phyloP scores from a whole-genome alignment of 768 basidiomycete genomes.

The Suillus spraguei region DNA sequence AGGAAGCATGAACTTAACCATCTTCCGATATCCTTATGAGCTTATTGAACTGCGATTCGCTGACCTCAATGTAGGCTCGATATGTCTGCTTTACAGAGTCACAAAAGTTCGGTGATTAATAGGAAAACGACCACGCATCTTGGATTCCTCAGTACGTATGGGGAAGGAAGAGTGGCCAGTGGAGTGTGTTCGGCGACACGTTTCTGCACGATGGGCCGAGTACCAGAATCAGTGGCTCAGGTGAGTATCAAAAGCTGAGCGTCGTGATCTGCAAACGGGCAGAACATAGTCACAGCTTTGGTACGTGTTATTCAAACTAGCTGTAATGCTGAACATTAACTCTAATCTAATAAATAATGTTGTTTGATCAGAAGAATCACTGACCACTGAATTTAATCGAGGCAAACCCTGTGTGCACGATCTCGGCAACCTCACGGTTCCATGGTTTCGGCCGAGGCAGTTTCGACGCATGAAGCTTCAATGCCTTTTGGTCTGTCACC shows the following conservation, averaged over 20 bases:
- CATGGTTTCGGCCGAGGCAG: neutral
- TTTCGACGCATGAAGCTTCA: neutral
- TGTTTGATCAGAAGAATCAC: too few species aligned
- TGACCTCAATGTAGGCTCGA: neutral
- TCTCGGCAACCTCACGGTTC: too few species aligned
- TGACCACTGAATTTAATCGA: too few species aligned
- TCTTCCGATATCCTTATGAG: too few species aligned
- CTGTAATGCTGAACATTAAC: too few species aligned
- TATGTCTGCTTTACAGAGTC: neutral
- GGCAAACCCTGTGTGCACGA: neutral
- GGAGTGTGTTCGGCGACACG: neutral
- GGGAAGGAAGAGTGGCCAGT: conserved; percentile 2
- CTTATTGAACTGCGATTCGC: too few species aligned
- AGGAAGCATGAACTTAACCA: too few species aligned
- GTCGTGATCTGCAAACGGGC: neutral
- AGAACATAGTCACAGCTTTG: too few species aligned
- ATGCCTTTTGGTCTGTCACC: neutral
- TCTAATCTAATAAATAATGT: too few species aligned
- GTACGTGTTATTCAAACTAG: too few species aligned
- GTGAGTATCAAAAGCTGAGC: neutral
- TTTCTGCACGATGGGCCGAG: neutral
- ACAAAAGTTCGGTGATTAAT: neutral
- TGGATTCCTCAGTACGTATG: neutral
- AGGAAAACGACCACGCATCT: neutral
- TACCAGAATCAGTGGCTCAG: neutral